Evolutionary conservation across 2,329 filamentous ascomycete species (phyloP).

Genomic region (Pseudogymnoascus sp.): DNA sequence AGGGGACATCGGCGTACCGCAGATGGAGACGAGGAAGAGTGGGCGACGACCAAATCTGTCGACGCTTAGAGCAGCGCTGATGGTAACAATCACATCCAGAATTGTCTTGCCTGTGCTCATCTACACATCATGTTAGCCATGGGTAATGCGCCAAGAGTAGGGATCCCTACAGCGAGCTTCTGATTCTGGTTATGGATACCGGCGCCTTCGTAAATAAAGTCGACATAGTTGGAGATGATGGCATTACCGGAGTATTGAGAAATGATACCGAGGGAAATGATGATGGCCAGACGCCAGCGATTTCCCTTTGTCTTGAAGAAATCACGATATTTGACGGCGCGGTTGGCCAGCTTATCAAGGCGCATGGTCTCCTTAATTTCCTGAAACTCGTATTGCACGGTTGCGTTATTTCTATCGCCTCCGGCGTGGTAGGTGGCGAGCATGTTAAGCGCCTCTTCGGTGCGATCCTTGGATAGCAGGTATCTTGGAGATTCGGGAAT

Average conservation of each 20-base stretch:
- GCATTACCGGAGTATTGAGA: constrained; percentile 1
- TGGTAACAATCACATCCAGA: constrained; percentile 24
- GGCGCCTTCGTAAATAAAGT: background rate
- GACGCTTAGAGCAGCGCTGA: background rate
- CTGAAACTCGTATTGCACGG: constrained; percentile 41
- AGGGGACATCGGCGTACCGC: background rate
- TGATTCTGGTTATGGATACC: constrained; percentile 32
- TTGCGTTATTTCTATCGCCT: constrained; percentile 40
- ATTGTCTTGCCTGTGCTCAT: constrained; percentile 40
- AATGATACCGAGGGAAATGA: background rate
- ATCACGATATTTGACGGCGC: constrained; percentile 24
- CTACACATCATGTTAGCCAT: background rate
- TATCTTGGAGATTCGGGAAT: constrained; percentile 55
- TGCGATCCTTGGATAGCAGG: constrained; percentile 48
- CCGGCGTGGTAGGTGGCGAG: constrained; percentile 51
- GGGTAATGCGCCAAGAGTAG: constrained; percentile 18
- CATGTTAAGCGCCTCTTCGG: constrained; percentile 44
- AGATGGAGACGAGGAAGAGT: constrained; percentile 4
- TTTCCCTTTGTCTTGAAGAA: constrained; percentile 38
- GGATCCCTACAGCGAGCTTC: constrained; percentile 41
- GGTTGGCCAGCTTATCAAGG: constrained; percentile 28
- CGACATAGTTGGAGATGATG: constrained; percentile 1
- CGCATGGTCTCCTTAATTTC: constrained; percentile 23
- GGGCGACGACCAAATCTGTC: constrained; percentile 11
- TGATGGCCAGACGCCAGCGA: constrained; percentile 1